Conservation (phyloP, 352 stramenopile species). For the Pythium angustatum region DNA sequence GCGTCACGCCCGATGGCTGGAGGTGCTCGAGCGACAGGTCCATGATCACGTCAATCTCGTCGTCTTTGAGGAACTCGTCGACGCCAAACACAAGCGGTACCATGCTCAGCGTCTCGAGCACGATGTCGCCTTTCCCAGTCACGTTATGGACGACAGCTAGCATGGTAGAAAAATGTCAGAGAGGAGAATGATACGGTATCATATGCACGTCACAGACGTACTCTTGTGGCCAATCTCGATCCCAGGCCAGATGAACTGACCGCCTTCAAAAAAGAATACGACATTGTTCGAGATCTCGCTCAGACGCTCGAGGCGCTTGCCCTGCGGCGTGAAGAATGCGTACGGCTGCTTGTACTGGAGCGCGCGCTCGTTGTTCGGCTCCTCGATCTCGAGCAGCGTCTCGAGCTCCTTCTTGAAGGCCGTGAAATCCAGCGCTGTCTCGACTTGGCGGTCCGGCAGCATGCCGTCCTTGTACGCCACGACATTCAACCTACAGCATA, state of each 20-base stretch:
- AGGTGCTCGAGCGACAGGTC: constrained; percentile 68
- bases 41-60: constrained; percentile 76
- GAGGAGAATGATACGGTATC: background rate
- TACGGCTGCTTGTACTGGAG: constrained; percentile 69
- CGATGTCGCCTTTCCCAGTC: constrained; percentile 31
- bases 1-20: constrained; percentile 56
- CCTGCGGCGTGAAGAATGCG: constrained; percentile 62
- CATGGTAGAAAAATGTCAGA: background rate
- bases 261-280: constrained; percentile 76
- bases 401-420: constrained; percentile 42
- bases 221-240: constrained; percentile 68
- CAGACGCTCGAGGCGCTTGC: constrained; percentile 48
- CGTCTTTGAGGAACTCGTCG: constrained; percentile 71
- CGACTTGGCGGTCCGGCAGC: constrained; percentile 24
- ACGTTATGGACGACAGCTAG: constrained; percentile 28
- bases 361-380: constrained; percentile 30
- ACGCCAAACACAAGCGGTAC: constrained; percentile 65
- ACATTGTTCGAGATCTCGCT: constrained; percentile 44
- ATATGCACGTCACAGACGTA: constrained; percentile 24
- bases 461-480: constrained; percentile 68
- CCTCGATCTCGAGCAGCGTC: constrained; percentile 39
- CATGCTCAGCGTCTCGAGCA: constrained; percentile 40
- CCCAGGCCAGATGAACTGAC: constrained; percentile 75
- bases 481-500: constrained; percentile 37
- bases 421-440: constrained; percentile 41